Evolutionary conservation across 2,329 filamentous ascomycete genomes (phyloP), one percentile per base, ranked within the genome.

Genomic region (Orbilia javanica): DNA sequence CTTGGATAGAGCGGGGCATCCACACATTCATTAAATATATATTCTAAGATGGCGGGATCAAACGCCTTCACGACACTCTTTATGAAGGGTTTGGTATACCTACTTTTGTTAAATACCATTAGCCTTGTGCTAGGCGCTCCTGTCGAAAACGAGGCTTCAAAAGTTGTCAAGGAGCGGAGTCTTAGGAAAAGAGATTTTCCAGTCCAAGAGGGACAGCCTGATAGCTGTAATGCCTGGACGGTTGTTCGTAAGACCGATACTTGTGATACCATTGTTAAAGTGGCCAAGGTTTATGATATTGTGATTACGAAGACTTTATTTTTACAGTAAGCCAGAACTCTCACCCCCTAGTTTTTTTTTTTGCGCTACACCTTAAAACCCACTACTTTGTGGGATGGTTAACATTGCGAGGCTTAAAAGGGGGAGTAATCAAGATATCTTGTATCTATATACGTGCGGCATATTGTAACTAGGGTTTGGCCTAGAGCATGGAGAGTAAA

Each of bases 161-260:
- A 18, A 1, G 27, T 72, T 36, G 48, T 55, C 20, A 55, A 39
- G 42, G 34, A 31, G 6, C 57, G 57, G 22, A 31, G 18, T 2
- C 34, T 73, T 39, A 65, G 53, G 7, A 73, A 66, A 44, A 34
- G 69, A 36, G 36, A 52, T 15, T 50, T 60, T 10, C 44, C 22
- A 1, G 20, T 42, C 15, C 69, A 39, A 8, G n/a, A 50, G 6
- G 69, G 62, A 1, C 57, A 65, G 7, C 69, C 60, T 8, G 29
- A 36, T 2, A 73, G 34, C 22, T 73, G 69, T 15, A 60, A 73
- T 34, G 36, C 52, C 3, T 73, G 60, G 60, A 66, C 64, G 7
- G 44, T 66, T 18, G 60, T 73, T 50, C 69, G 69, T 18, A 65
- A 64, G 39, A 60, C 15, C n/a, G 69, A 73, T 57, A 73, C 60